phyloP scores from a whole-genome alignment of 2,329 filamentous ascomycete genomes.

The Hypocreales sp. region DNA sequence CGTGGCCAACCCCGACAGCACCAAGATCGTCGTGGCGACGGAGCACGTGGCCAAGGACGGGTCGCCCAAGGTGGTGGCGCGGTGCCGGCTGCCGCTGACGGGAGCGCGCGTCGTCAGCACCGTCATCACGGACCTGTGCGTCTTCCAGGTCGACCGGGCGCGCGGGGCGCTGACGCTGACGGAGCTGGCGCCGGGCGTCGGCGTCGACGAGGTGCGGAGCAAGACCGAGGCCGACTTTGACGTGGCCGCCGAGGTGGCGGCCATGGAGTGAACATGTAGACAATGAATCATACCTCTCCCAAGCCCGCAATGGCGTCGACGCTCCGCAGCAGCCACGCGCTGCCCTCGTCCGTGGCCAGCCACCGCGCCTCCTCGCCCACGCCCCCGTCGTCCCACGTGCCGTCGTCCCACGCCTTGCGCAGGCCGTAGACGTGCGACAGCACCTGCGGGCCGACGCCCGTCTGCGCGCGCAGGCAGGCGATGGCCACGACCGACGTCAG shows the following conservation, averaged over 20 bases:
- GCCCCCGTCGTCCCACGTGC: constrained; percentile 25
- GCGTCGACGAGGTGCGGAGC: constrained; percentile 49
- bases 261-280: constrained; percentile 18
- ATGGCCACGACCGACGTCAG: constrained; percentile 62
- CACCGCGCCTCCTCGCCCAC: constrained; percentile 17
- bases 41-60: constrained; percentile 58
- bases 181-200: constrained; percentile 53
- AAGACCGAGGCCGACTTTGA: constrained; percentile 57
- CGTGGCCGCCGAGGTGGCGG: constrained; percentile 41
- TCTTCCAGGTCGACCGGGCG: constrained; percentile 51
- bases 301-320: constrained; percentile 30
- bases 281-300: constrained; percentile 22
- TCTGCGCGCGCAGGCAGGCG: constrained; percentile 61
- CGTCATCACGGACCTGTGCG: constrained; percentile 61
- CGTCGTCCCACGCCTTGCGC: constrained; percentile 60
- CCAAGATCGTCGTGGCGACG: constrained; percentile 57
- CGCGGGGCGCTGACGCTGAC: constrained; percentile 50
- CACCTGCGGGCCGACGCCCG: constrained; percentile 71
- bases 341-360: constrained; percentile 28
- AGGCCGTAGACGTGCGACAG: constrained; percentile 69
- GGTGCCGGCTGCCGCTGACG: constrained; percentile 49
- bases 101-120: constrained; percentile 53
- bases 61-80: constrained; percentile 48
- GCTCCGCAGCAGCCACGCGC: constrained; percentile 28
- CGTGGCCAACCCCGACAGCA: constrained; percentile 53